Conservation (phyloP, 192 early-diverging fungal species). For the Oehlia diaphana region DNA sequence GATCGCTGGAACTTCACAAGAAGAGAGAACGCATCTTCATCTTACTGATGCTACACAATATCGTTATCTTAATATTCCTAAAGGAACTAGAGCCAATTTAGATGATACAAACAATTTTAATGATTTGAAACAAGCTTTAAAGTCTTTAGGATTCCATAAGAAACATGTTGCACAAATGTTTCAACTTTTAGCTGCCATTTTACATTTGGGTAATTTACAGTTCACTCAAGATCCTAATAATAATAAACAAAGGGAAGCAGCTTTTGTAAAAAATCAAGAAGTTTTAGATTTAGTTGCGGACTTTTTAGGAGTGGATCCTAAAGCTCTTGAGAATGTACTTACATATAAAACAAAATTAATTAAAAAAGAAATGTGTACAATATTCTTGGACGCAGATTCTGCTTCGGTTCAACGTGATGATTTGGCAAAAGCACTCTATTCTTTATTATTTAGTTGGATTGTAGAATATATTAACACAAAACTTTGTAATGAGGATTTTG, state of each 20-base stretch:
- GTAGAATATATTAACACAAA: conserved; percentile 83
- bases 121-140: conserved; percentile 78
- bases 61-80: conserved; percentile 54
- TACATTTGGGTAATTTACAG: conserved; percentile 86
- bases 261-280: conserved; percentile 74
- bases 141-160: conserved; percentile 79
- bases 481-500: conserved; percentile 66
- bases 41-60: conserved; percentile 66
- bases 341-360: conserved; percentile 82
- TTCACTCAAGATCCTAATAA: conserved; percentile 67
- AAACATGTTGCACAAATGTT: conserved; percentile 85
- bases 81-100: conserved; percentile 57
- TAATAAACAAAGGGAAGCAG: conserved; percentile 66
- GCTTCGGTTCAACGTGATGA: conserved; percentile 75
- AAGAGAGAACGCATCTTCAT: conserved; percentile 75
- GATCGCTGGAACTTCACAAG: conserved; percentile 75
- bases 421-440: conserved; percentile 74
- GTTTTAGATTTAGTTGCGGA: conserved; percentile 75
- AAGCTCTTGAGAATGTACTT: conserved; percentile 72
- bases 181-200: conserved; percentile 78
- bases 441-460: conserved; percentile 82
- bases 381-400: conserved; percentile 72
- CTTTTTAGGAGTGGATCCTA: conserved; percentile 75
- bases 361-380: conserved; percentile 78
- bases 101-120: conserved; percentile 65